Base-by-base conservation (phyloP, 495 filamentous ascomycete species). In the Penicillium atrosanguineum region DNA sequence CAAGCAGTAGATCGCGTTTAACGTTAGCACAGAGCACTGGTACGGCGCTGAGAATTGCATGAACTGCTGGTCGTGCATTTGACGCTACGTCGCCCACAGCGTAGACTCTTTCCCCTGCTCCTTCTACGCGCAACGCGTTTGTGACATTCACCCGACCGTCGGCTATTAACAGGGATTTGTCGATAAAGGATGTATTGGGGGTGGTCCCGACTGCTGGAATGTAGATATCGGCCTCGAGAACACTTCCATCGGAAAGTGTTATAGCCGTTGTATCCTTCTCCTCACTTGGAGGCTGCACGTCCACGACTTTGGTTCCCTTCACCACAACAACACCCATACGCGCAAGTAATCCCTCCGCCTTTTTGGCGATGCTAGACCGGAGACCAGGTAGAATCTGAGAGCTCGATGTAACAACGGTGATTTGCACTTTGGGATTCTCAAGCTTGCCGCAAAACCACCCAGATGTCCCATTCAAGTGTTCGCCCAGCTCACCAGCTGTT, bases 401-500 rank as follows among this genome's bases (percentile, higher is more conserved):
- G 1, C 58, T 63, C 7, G 67, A 67, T 2, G 69, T 70, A 40
- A 80, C 56, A 6, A 82, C 41, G 0, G 73, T 80, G 51, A 81
- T 76, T 5, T 56, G 53, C 2, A 76, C 69, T 16, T 74, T 76
- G 9, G 68, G 71, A 25, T 68, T 55, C 19, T 58, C 28, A 21
- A 62, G 4, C 43, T 61, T 65, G 26, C 55, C 52, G 21, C 38
- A 46, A 43, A 73, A 68, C 62, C 64, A 69, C 1, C 65, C 63
- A 0, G 64, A 26, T 3, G 51, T 60, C 2, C 76, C 76, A 50
- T 81, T 83, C 7, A 81, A 67, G 52, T 72, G 65, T 41, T 79
- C 77, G 40, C 73, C 57, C 6, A 82, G 64, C 53, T 82, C 80
- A n/a, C 78, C 80, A 2, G 79, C 79, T 1, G 69, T 73, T 50